Conservation (phyloP, 257 asterid species). For the Anisodus tanguticus region DNA sequence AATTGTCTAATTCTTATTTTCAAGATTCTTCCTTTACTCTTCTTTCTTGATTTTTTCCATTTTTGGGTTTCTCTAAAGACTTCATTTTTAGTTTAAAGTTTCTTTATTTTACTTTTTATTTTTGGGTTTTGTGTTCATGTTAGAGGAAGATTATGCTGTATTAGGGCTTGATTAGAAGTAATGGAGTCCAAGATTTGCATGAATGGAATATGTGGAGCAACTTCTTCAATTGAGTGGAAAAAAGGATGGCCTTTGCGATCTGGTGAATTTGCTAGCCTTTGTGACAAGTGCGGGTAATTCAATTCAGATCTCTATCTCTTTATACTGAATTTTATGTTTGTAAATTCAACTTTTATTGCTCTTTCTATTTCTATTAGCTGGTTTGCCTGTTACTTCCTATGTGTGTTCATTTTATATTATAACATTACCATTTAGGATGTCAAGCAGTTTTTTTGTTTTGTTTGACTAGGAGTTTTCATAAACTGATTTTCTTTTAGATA, state of each 20-base stretch:
- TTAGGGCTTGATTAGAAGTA: conserved; percentile 25
- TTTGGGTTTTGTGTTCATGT: conserved; percentile 12
- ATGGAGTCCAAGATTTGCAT: conserved; percentile 56
- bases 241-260: conserved; percentile 89
- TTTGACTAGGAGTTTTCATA: background rate
- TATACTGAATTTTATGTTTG: background rate
- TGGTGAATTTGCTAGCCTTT: conserved; percentile 74
- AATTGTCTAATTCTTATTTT: no score
- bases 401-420: background rate
- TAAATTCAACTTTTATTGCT: background rate
- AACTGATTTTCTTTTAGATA: background rate
- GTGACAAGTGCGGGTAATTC: conserved; percentile 74
- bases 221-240: conserved; percentile 53
- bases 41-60: no score
- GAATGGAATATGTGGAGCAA: conserved; percentile 64
- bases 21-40: no score
- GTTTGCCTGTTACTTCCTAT: background rate
- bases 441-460: background rate
- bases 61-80: background rate
- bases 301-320: background rate
- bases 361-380: background rate
- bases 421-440: background rate
- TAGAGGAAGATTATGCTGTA: background rate
- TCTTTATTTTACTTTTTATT: background rate
- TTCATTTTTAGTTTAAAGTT: background rate